A percentile compares a stretch with the other conserved stretches of the same genome.
Evolutionary conservation across 1,284 basidiomycete species (phyloP).

Genomic region (Tilletia indica): DNA sequence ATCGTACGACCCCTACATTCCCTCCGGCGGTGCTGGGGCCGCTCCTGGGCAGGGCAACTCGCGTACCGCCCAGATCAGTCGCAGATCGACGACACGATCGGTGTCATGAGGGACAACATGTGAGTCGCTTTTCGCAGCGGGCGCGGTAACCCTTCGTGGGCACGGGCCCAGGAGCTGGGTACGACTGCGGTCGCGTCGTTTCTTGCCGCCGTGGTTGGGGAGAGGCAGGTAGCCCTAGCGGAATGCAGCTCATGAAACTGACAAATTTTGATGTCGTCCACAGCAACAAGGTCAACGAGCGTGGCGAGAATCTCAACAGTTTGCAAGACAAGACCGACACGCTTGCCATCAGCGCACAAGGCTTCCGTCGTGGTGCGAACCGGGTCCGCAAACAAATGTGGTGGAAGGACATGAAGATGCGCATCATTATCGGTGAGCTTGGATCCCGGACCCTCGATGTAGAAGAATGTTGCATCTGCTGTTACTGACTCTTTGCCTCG

Average conservation of each 20-base stretch:
- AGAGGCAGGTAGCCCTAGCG: too few species aligned
- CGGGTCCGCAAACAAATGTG: conserved; percentile 90
- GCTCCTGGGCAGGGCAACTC: conserved; percentile 44
- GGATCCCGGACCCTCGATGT: background rate
- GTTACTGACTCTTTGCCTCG: too few species aligned
- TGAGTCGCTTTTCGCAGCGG: background rate
- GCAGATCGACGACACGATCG: conserved; percentile 58
- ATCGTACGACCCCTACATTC: conserved; percentile 54
- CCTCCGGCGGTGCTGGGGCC: conserved; percentile 38
- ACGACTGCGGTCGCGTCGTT: too few species aligned
- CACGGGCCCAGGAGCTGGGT: too few species aligned
- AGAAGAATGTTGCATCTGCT: background rate
- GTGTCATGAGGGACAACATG: conserved; percentile 97
- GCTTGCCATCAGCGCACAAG: conserved; percentile 96
- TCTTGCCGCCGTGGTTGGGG: too few species aligned
- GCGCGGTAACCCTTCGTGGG: background rate
- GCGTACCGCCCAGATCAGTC: conserved; percentile 53
- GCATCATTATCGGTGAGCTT: conserved; percentile 26
- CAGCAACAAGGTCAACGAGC: conserved; percentile 80
- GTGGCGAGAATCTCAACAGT: conserved; percentile 88
- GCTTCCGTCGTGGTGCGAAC: conserved; percentile 94
- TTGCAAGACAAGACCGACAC: conserved; percentile 99
- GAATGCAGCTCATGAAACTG: too few species aligned
- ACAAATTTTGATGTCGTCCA: too few species aligned
- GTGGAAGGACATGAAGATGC: conserved; percentile 52